Evolutionary conservation across 257 asterid genomes (phyloP).

Genomic region (Echium plantagineum): DNA sequence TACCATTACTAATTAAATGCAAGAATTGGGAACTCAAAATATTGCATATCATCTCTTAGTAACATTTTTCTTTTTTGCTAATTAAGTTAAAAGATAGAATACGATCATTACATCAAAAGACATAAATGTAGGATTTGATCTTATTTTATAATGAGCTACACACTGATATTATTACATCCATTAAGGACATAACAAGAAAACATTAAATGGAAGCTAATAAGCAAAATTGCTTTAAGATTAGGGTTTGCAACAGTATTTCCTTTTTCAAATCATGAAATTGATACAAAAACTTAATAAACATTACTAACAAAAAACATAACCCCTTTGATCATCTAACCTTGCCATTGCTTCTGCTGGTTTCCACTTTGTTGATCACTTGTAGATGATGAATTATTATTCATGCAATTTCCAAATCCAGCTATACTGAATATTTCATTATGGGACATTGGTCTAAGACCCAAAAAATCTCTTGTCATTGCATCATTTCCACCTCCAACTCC

Average conservation of each 20-base stretch:
- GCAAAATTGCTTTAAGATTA: constrained; percentile 9
- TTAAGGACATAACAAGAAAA: constrained; percentile 3
- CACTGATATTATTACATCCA: neutral
- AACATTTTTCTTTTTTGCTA: too few species aligned
- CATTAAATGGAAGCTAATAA: constrained; percentile 3
- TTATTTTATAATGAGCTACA: neutral
- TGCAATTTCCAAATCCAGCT: constrained; percentile 42
- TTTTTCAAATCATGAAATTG: constrained; percentile 8
- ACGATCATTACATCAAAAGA: too few species aligned
- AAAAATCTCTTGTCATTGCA: constrained; percentile 68
- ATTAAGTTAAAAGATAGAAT: too few species aligned
- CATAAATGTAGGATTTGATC: neutral
- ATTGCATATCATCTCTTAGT: too few species aligned
- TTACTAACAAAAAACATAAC: constrained; percentile 4
- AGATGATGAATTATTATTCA: constrained; percentile 11
- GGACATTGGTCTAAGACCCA: constrained; percentile 65
- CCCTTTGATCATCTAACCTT: constrained; percentile 19
- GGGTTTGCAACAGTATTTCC: constrained; percentile 22
- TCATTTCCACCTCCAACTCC: constrained; percentile 27
- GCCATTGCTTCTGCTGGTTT: constrained; percentile 48
- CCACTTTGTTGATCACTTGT: constrained; percentile 19
- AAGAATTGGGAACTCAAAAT: too few species aligned
- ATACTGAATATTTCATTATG: constrained; percentile 47
- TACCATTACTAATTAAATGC: too few species aligned
- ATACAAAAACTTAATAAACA: constrained; percentile 2